phyloP scores from a whole-genome alignment of 805 yeast species.

The Candida anglica region DNA sequence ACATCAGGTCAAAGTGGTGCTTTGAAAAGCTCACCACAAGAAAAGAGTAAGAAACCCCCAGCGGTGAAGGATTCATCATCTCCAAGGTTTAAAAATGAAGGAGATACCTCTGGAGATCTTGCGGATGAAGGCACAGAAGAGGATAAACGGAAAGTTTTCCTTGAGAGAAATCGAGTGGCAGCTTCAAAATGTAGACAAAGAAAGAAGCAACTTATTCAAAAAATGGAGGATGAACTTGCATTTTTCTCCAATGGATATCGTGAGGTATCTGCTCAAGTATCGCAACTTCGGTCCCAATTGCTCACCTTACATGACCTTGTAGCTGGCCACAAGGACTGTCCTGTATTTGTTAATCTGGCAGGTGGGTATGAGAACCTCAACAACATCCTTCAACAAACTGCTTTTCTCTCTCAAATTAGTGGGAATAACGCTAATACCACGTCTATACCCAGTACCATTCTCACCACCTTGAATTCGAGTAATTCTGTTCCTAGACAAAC shows the following conservation, averaged over 20 bases:
- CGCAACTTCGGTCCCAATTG: conserved; percentile 57
- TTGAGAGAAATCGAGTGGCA: conserved; percentile 91
- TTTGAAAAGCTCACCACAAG: background rate
- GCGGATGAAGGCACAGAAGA: conserved; percentile 19
- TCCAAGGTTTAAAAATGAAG: conserved; percentile 6
- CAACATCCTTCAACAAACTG: conserved; percentile 34
- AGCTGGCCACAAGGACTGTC: conserved; percentile 49
- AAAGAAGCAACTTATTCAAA: conserved; percentile 81
- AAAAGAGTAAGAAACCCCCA: conserved; percentile 6
- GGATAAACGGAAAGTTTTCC: conserved; percentile 62
- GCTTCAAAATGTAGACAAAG: conserved; percentile 94
- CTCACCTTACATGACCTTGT: conserved; percentile 45
- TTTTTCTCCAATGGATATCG: conserved; percentile 70
- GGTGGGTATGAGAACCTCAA: conserved; percentile 46
- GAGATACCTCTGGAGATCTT: conserved; percentile 4
- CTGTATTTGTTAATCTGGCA: conserved; percentile 33
- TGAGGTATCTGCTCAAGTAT: conserved; percentile 54
- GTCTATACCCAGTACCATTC: conserved; percentile 36
- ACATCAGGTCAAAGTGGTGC: conserved; percentile 1
- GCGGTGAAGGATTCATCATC: conserved; percentile 7
- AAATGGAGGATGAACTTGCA: conserved; percentile 75
- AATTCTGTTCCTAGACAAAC: background rate
- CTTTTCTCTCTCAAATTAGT: conserved; percentile 23
- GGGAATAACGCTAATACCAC: conserved; percentile 17
- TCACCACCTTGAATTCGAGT: conserved; percentile 29